Base-by-base conservation (phyloP, 2,329 filamentous ascomycete genomes). In the Mariannaea elegans region DNA sequence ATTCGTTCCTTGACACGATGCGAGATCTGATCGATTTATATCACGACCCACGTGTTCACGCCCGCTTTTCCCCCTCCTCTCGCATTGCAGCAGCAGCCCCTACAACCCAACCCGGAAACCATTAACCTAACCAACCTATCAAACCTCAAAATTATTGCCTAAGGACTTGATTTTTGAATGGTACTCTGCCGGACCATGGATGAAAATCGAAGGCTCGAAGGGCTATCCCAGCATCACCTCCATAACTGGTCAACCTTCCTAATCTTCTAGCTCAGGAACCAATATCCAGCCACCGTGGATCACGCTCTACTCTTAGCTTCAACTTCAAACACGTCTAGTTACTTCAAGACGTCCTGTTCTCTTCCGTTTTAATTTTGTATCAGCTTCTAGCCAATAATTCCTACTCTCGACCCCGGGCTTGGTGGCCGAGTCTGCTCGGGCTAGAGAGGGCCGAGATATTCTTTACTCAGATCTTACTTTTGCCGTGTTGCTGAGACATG, bases 11-110 rank as follows among this genome's bases (percentile, higher is more conserved):
- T 12, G n/a, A 23, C 21, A 18, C 32, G 18, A 47, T 59, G 49
- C 56, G 51, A 54, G 56, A 59, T 59, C 56, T 49, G 44, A 39
- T 48, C 38, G 56, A 59, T 45, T 41, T 42, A 44, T 36, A 38
- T 42, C n/a, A 23, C 19, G 56, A 54, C 49, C 56, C 56, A 59
- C 56, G 49, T 50, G 56, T 59, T 59, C 56, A 53, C 56, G 47
- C 46, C 21, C 13, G 19, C 42, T 29, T 41, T 29, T 44, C 50
- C 32, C 50, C 27, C 42, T 39, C 44, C 32, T n/a, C n/a, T n/a
- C n/a, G n/a, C n/a, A n/a, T n/a, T n/a, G n/a, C n/a, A n/a, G n/a
- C n/a, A n/a, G n/a, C n/a, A n/a, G n/a, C n/a, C n/a, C n/a, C n/a
- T n/a, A n/a, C n/a, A n/a, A n/a, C n/a, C n/a, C n/a, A n/a, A n/a